These are phyloP conservation scores for Ochetophila trinervis DNA, from an alignment of 306 rosid species.

Conservation along the genomic window DNA sequence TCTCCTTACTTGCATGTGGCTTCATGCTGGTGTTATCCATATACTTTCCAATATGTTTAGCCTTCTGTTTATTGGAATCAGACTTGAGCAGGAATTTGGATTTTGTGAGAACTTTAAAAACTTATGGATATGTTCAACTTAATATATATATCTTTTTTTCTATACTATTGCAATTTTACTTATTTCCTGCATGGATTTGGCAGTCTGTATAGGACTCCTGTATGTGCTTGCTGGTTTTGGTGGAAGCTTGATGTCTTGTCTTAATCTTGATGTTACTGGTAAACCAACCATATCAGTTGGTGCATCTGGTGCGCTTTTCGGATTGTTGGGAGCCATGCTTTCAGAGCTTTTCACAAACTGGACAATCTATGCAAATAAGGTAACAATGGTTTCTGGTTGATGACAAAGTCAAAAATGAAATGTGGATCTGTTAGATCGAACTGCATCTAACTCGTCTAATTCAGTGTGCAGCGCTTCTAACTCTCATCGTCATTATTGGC, in stretches of 20 bases:
- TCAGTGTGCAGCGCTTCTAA: conserved; percentile 66
- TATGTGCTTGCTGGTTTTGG: conserved; percentile 72
- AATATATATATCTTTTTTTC: background rate
- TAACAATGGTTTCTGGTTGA: conserved; percentile 7
- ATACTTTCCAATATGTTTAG: conserved; percentile 70
- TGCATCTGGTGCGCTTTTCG: conserved; percentile 94
- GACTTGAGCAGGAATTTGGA: conserved; percentile 87
- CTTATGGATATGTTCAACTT: background rate
- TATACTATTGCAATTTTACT: background rate
- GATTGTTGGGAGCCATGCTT: conserved; percentile 85
- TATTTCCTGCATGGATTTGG: conserved; percentile 30
- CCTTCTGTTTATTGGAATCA: conserved; percentile 70
- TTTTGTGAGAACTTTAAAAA: conserved; percentile 46
- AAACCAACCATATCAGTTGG: conserved; percentile 60
- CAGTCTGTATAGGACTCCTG: conserved; percentile 68
- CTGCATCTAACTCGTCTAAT: background rate
- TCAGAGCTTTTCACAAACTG: conserved; percentile 95
- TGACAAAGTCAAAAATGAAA: background rate
- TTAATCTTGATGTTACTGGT: conserved; percentile 19
- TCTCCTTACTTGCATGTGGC: conserved; percentile 78
- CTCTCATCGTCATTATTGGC: conserved; percentile 49
- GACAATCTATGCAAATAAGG: conserved; percentile 80
- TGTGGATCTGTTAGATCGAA: background rate
- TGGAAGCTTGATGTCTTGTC: conserved; percentile 63
- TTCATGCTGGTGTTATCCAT: conserved; percentile 90